Conservation (phyloP, 2,329 filamentous ascomycete species). For the Aspergillus intermedius region DNA sequence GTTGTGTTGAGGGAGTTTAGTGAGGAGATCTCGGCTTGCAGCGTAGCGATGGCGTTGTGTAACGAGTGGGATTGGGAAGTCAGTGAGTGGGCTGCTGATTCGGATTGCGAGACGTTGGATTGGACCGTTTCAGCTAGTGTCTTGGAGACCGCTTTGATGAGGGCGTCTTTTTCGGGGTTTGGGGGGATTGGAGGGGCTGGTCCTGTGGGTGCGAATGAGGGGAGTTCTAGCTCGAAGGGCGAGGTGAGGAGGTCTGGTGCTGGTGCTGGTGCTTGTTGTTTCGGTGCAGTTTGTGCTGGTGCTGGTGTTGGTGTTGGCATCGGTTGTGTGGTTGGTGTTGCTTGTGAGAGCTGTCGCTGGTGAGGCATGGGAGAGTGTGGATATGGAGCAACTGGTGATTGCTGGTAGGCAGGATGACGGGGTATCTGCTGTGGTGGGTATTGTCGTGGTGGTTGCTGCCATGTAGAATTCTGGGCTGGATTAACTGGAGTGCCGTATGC, state of each 20-base stretch:
- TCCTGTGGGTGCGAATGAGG: constrained; percentile 35
- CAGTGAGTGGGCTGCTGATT: constrained; percentile 66
- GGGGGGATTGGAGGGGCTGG: constrained; percentile 82
- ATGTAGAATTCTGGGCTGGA: constrained; percentile 3
- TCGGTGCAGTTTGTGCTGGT: constrained; percentile 17
- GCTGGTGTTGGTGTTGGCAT: constrained; percentile 13
- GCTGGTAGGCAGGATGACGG: constrained; percentile 17
- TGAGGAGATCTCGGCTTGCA: constrained; percentile 68
- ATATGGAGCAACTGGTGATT: constrained; percentile 17
- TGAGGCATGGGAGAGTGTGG: constrained; percentile 21
- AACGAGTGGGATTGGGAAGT: constrained; percentile 75
- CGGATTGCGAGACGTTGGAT: constrained; percentile 63
- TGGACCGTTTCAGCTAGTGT: constrained; percentile 64
- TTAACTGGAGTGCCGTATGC: constrained; percentile 11
- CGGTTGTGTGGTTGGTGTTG: constrained; percentile 9
- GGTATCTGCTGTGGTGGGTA: constrained; percentile 15
- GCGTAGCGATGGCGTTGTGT: constrained; percentile 57
- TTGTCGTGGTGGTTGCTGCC: constrained; percentile 14
- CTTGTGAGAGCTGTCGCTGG: neutral
- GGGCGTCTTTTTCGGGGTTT: constrained; percentile 89
- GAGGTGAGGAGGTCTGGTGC: constrained; percentile 55
- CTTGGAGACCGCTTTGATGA: constrained; percentile 68
- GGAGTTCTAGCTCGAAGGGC: constrained; percentile 54
- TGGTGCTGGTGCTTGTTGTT: constrained; percentile 8
- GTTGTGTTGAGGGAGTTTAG: constrained; percentile 65